Base-by-base conservation (phyloP, 2,329 filamentous ascomycete genomes). In the Alternaria angustiovoidea region DNA sequence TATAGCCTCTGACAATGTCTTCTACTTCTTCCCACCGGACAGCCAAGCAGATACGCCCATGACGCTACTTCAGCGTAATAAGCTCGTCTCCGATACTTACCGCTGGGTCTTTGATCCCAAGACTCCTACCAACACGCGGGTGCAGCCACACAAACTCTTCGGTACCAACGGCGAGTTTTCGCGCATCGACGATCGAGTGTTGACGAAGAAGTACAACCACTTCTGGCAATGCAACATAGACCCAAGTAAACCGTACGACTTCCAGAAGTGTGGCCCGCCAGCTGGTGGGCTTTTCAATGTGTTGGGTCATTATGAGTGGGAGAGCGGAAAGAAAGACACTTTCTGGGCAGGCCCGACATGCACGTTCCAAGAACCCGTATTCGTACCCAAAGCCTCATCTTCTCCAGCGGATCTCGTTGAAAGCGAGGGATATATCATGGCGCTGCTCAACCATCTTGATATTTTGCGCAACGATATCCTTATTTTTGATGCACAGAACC, bases 351-450 rank as follows among this genome's bases (percentile, higher is more conserved):
- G 76, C 1, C 76, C 73, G 26, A 77, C 72, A 9, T 74, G 77
- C 26, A 83, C 82, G 0, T 83, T 85, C 61, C 84, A 86, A 67
- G 85, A 87, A 62, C 84, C 85, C 0, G 80, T 83, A 0, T 87
- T 87, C 57, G 81, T 86, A 12, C 84, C 85, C 0, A 75, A 76
- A 32, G 69, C 70, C 0, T 75, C 78, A 2, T 76, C 75, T 20
- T 78, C 74, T 0, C n/a, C 28, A 9, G 16, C 38, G 3, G 22
- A 22, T 2, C 34, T 58, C 3, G 72, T 57, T 1, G 84, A 86
- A 64, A 84, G 83, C 0, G 83, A 86, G 53, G 84, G 84, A 1
- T 86, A 84, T 63, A 51, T 76, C 2, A 79, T 85, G 34, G 81
- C 81, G 20, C 44, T 80, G 76, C 18, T 84, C 77, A 71, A 77